A percentile compares a stretch with the other conserved stretches of the same genome.
phyloP scores from a whole-genome alignment of 768 basidiomycete species.

The Lanmaoa pseudosensibilis region DNA sequence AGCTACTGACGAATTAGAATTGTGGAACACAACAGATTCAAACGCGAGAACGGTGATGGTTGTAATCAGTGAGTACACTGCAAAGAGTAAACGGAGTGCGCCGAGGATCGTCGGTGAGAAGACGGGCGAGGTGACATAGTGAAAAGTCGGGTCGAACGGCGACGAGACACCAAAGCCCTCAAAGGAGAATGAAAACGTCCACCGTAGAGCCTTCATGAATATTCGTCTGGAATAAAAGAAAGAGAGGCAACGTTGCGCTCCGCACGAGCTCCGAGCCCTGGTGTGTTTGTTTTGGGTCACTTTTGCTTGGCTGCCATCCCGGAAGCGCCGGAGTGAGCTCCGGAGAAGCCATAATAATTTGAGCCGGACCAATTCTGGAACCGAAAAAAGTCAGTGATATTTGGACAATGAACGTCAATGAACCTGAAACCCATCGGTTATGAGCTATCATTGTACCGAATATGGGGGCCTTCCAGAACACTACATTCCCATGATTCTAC shows the following conservation, averaged over 20 bases:
- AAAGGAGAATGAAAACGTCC: constrained; percentile 11
- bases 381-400: no score
- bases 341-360: background rate
- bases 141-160: constrained; percentile 42
- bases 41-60: constrained; percentile 35
- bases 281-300: constrained; percentile 8
- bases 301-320: constrained; percentile 2
- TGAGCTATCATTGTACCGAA: no score
- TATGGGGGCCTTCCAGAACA: no score
- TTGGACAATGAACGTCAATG: no score
- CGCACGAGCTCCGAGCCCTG: background rate
- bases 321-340: no score
- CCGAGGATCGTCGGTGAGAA: constrained; percentile 47
- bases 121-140: constrained; percentile 43
- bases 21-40: constrained; percentile 32
- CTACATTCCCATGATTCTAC: no score
- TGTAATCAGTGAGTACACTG: constrained; percentile 47
- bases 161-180: constrained; percentile 35
- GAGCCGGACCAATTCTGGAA: background rate
- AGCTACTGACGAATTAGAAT: constrained; percentile 33
- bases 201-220: constrained; percentile 1
- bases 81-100: constrained; percentile 46
- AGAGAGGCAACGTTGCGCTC: background rate
- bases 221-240: background rate
- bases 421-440: no score